Percentiles rank a stretch among this genome's conserved stretches.
These are phyloP conservation scores for Skeletonema potamos DNA, from an alignment of 108 stramenopile species.

Conservation along the genomic window DNA sequence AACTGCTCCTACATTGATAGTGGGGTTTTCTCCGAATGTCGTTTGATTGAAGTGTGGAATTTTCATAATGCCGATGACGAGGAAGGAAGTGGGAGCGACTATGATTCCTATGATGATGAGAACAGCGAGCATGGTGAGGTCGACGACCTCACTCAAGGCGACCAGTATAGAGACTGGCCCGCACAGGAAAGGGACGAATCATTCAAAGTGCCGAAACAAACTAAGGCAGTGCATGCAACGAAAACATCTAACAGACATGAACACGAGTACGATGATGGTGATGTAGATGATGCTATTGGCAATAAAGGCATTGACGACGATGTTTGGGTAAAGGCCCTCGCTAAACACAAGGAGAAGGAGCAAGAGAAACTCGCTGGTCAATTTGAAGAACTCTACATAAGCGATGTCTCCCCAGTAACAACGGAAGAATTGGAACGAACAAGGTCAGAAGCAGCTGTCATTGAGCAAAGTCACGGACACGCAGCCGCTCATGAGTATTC, in stretches of 20 bases:
- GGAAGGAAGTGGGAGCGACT: slow-evolving; percentile 16
- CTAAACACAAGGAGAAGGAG: slow-evolving; percentile 24
- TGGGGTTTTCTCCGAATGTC: slow-evolving; percentile 38
- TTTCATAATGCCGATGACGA: slow-evolving; percentile 39
- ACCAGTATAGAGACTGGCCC: not conserved
- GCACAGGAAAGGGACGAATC: not conserved
- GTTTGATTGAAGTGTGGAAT: slow-evolving; percentile 48
- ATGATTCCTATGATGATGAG: slow-evolving; percentile 7
- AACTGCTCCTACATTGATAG: slow-evolving; percentile 46
- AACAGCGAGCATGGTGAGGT: not conserved
- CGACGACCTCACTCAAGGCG: not conserved
- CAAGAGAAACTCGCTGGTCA: slow-evolving; percentile 10
- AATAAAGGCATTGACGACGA: not conserved
- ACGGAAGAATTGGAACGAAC: not conserved
- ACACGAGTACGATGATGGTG: not conserved
- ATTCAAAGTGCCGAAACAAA: not conserved
- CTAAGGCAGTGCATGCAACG: not conserved
- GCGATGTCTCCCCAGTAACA: not conserved
- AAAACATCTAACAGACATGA: not conserved
- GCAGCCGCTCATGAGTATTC: not conserved
- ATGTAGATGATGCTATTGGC: not conserved
- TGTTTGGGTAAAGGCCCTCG: slow-evolving; percentile 25
- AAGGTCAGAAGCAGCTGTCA: not conserved
- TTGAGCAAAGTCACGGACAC: not conserved
- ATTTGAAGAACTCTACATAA: slow-evolving; percentile 7